Base-by-base conservation (phyloP, 495 filamentous ascomycete genomes). In the Venustampulla echinocandica region DNA sequence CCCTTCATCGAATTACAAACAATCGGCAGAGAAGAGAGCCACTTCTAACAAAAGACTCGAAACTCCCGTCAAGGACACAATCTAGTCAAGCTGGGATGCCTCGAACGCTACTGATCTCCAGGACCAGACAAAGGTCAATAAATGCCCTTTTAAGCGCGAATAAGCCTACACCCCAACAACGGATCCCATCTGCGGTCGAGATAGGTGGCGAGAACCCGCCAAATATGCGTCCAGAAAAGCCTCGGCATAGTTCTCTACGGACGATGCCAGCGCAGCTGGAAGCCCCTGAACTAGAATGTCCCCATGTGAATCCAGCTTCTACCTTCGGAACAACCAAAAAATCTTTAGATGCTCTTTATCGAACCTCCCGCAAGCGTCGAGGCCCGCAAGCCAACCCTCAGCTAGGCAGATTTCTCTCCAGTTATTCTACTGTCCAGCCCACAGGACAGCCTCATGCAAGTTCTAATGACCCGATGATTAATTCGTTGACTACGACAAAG, bases 261-360 rank as follows among this genome's bases (percentile, higher is more conserved):
- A 54, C 38, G 15, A 60, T 67, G 15, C 70, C 69, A 23, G 74
- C 71, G 3, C 74, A 77, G 43, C 53, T 77, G 9, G 73, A 77
- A 45, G 64, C 56, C n/a, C 60, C 57, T 9, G 61, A 64, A 46
- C 33, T 6, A 25, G 62, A 58, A 19, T 50, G 56, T 38, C 50
- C 28, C 47, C 47, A 21, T 42, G 54, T 34, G 23, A 53, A 47
- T 51, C 28, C 51, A 11, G 23, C 35, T 10, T 22, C 23, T 34
- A 61, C 42, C 46, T 70, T 71, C 38, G 59, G 42, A 25, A 49
- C 58, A 4, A 61, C 65, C 28, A 77, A 75, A 47, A 67, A 62
- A 45, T 55, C 57, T 7, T 50, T 76, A 10, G 73, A 76, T 60
- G 61, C 64, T 52, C 63, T 67, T 52, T 78, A 61, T 59, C 64